phyloP scores from a whole-genome alignment of 371 early-diverging fungal species.

The Coemansia sp. region DNA sequence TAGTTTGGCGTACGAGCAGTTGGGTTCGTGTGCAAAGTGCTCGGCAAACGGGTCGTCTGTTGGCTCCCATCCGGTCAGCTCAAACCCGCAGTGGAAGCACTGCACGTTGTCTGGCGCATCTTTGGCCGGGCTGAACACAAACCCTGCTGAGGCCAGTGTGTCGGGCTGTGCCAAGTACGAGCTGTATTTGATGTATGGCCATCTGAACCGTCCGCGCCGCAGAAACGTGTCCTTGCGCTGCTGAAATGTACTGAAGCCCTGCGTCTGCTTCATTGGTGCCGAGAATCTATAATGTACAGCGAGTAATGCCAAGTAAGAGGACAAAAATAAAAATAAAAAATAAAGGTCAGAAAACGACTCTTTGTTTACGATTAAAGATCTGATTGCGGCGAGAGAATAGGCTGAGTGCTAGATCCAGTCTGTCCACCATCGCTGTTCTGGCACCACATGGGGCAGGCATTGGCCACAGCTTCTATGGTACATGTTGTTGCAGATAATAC shows the following conservation, averaged over 20 bases:
- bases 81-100: conserved; percentile 54
- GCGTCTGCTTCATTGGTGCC: conserved; percentile 23
- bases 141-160: conserved; percentile 54
- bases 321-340: neutral
- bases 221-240: conserved; percentile 46
- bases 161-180: conserved; percentile 50
- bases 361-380: neutral
- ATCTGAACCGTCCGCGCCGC: conserved; percentile 44
- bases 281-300: neutral
- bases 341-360: neutral
- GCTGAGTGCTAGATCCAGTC: too few relatives aligned
- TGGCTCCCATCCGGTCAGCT: conserved; percentile 54
- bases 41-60: conserved; percentile 54
- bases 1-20: conserved; percentile 49
- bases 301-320: neutral
- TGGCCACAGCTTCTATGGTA: too few relatives aligned
- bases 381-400: neutral
- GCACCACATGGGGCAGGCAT: too few relatives aligned
- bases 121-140: conserved; percentile 50
- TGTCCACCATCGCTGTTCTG: too few relatives aligned
- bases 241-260: conserved; percentile 18
- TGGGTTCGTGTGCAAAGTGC: conserved; percentile 48
- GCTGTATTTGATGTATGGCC: conserved; percentile 47
- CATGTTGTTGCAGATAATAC: too few relatives aligned
- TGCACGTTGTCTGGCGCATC: conserved; percentile 54